These are phyloP conservation scores for Graphium sp. DNA, from an alignment of 2,329 filamentous ascomycete species.

Conservation along the genomic window DNA sequence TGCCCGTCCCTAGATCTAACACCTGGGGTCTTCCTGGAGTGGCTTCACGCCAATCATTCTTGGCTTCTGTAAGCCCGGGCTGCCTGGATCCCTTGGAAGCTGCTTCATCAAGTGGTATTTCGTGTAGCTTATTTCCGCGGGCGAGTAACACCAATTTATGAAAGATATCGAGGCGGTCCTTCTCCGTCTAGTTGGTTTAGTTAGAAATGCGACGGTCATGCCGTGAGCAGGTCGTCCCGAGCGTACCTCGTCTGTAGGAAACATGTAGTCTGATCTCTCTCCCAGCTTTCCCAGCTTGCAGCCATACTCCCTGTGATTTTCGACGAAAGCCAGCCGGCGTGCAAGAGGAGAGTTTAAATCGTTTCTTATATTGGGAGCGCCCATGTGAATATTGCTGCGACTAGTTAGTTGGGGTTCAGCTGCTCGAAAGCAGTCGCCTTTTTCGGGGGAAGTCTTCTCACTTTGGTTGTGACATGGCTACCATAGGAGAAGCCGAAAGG, in stretches of 20 bases:
- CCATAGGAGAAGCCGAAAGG: too few relatives aligned
- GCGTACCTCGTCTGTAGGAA: slow-evolving; percentile 3
- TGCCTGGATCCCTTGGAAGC: background rate
- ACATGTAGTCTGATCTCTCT: slow-evolving; percentile 4
- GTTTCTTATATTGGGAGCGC: too few relatives aligned
- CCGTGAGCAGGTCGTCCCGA: background rate
- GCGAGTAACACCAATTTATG: slow-evolving; percentile 1
- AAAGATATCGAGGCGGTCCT: slow-evolving; percentile 3
- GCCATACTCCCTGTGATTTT: slow-evolving; percentile 4
- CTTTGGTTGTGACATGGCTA: too few relatives aligned
- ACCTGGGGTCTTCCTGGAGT: slow-evolving; percentile 17
- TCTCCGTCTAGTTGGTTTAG: slow-evolving; percentile 1
- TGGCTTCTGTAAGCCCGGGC: background rate
- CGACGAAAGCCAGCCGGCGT: background rate
- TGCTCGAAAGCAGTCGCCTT: too few relatives aligned
- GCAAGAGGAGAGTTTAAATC: too few relatives aligned
- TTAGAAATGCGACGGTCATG: background rate
- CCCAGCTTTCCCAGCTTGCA: too few relatives aligned
- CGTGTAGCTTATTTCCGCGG: slow-evolving; percentile 2
- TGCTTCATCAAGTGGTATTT: slow-evolving; percentile 3
- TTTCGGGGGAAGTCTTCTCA: too few relatives aligned
- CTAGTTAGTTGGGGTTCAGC: too few relatives aligned
- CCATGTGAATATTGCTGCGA: too few relatives aligned
- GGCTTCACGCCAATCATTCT: slow-evolving; percentile 1
- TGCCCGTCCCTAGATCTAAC: slow-evolving; percentile 65